Evolutionary conservation across 2,329 filamentous ascomycete genomes (phyloP).

Genomic region (Colletotrichum theobromicola): DNA sequence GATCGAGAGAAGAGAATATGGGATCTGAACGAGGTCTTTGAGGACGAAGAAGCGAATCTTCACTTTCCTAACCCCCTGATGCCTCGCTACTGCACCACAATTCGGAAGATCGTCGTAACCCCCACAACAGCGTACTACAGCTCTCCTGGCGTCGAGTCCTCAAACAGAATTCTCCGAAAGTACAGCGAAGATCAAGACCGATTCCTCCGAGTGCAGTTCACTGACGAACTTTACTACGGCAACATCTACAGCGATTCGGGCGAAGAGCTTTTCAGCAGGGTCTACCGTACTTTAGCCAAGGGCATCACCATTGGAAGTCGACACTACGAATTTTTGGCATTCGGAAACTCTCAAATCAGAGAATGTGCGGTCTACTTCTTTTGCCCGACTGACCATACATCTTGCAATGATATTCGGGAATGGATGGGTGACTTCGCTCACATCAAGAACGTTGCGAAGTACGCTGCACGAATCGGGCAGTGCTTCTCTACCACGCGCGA

Average conservation of each 20-base stretch:
- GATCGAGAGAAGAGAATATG: conserved; percentile 67
- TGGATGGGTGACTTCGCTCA: conserved; percentile 89
- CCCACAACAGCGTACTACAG: conserved; percentile 82
- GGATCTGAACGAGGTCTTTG: conserved; percentile 77
- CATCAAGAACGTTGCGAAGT: conserved; percentile 86
- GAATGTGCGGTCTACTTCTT: conserved; percentile 96
- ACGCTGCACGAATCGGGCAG: conserved; percentile 87
- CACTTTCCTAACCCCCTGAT: conserved; percentile 56
- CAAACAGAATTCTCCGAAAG: conserved; percentile 83
- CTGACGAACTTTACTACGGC: conserved; percentile 74
- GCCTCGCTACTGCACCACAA: conserved; percentile 75
- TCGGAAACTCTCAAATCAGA: conserved; percentile 93
- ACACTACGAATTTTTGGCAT: conserved; percentile 88
- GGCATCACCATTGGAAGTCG: conserved; percentile 85
- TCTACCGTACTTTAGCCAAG: conserved; percentile 73
- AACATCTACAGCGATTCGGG: conserved; percentile 62
- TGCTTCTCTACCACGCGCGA: conserved; percentile 93
- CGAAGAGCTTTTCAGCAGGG: conserved; percentile 70
- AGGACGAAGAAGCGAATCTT: conserved; percentile 51
- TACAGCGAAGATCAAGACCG: conserved; percentile 73
- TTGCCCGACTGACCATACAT: conserved; percentile 69
- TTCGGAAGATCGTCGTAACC: conserved; percentile 80
- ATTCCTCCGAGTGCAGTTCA: conserved; percentile 89
- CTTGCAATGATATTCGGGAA: conserved; percentile 76
- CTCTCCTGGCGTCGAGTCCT: conserved; percentile 81